phyloP scores from a whole-genome alignment of 495 filamentous ascomycete genomes.

The Penicillium cosmopolitanum region DNA sequence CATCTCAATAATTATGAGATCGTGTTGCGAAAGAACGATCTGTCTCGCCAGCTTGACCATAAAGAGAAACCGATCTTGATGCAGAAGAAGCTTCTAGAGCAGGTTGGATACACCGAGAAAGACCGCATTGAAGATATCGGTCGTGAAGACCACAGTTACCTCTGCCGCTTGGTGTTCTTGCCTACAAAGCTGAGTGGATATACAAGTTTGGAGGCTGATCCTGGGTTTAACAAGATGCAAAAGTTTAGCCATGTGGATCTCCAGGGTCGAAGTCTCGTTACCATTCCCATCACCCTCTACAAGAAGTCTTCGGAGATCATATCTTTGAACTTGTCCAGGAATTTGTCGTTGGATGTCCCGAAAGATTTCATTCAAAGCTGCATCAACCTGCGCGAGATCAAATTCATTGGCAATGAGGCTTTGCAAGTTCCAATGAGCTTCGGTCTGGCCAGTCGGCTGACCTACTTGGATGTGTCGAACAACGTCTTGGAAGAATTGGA shows the following conservation, averaged over 20 bases:
- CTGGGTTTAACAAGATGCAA: constrained; percentile 76
- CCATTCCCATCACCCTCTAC: constrained; percentile 93
- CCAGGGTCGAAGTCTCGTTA: constrained; percentile 85
- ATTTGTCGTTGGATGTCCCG: constrained; percentile 89
- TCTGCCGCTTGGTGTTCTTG: constrained; percentile 93
- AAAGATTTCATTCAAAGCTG: constrained; percentile 97
- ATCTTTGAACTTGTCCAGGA: constrained; percentile 88
- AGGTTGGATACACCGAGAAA: constrained; percentile 85
- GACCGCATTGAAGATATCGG: constrained; percentile 93
- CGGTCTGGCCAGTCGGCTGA: constrained; percentile 77
- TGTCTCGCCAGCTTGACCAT: constrained; percentile 77
- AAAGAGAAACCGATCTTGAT: constrained; percentile 86
- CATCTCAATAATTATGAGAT: constrained; percentile 93
- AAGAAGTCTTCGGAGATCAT: constrained; percentile 91
- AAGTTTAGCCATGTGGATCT: constrained; percentile 95
- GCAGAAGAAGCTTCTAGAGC: constrained; percentile 89
- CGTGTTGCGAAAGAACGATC: constrained; percentile 87
- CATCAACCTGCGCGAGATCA: constrained; percentile 89
- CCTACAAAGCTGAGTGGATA: constrained; percentile 82
- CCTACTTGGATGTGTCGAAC: constrained; percentile 91
- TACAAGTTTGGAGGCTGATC: constrained; percentile 71
- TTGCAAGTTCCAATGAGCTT: constrained; percentile 85
- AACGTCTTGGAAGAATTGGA: constrained; percentile 88
- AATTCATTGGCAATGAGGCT: constrained; percentile 89
- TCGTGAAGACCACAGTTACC: constrained; percentile 96